phyloP scores from a whole-genome alignment of 164 flowering plant genomes.

The Cinnamomum chago region DNA sequence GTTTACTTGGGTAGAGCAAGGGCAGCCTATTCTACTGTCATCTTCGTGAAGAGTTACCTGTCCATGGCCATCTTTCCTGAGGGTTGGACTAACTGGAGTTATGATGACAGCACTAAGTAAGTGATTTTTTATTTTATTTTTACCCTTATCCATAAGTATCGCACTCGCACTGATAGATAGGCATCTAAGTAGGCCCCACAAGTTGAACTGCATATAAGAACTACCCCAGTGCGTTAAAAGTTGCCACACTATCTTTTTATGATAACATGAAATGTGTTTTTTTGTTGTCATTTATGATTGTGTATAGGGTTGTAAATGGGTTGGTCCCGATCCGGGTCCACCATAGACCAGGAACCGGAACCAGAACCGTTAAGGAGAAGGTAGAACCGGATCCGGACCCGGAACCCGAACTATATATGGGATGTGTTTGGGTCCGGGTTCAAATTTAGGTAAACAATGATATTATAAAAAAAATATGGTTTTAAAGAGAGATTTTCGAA shows the following conservation, averaged over 20 bases:
- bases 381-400: too few relatives aligned
- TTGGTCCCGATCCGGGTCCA: too few relatives aligned
- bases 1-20: conserved; percentile 75
- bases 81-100: conserved; percentile 93
- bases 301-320: too few relatives aligned
- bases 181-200: neutral
- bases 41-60: conserved; percentile 69
- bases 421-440: too few relatives aligned
- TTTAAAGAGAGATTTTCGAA: too few relatives aligned
- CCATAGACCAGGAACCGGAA: too few relatives aligned
- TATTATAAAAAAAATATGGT: too few relatives aligned
- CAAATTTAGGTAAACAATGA: too few relatives aligned
- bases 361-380: too few relatives aligned
- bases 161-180: neutral
- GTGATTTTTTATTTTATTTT: conserved; percentile 1
- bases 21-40: conserved; percentile 60
- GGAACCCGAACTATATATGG: too few relatives aligned
- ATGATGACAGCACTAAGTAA: conserved; percentile 53
- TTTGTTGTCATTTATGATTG: too few relatives aligned
- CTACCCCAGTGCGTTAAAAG: neutral
- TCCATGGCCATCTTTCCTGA: conserved; percentile 61
- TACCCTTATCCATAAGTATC: neutral
- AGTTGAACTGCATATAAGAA: neutral
- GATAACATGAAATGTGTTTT: neutral
- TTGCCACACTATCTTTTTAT: neutral